Evolutionary conservation across 352 stramenopile genomes (phyloP), one percentile per base, ranked within the genome.

Genomic region (Phytophthora hibernalis): DNA sequence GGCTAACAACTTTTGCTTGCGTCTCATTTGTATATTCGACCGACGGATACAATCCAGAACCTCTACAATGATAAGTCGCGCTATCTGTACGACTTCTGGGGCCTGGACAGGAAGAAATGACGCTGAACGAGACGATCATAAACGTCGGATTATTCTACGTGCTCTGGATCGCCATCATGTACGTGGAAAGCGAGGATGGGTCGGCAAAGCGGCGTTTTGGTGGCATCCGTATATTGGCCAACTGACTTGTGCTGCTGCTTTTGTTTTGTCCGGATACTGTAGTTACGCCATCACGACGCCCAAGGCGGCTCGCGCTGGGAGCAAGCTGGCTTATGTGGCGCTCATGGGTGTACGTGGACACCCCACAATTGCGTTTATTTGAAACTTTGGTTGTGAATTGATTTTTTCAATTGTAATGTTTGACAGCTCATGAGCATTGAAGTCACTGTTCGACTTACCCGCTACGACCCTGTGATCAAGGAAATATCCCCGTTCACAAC

Each of bases 71-170:
- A 84, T 11, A 69, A 77, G 54, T 71, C 74, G 24, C 79, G 82
- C 51, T 66, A 66, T 47, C 47, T 85, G 42, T 89, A 89, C 65
- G 83, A 92, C 56, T 82, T 85, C 49, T 92, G 83, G 83, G 83
- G 1, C 78, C 82, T 8, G 72, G 59, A 12, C 68, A 77, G 11
- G 61, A 77, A 31, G 64, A 77, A 2, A 80, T 89, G 71, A 70
- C 74, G 51, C 28, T 82, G 28, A 49, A 56, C 7, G 81, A 90
- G 68, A 87, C 80, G 59, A 68, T 77, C 42, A 69, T 77, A 53
- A 89, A 90, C 60, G 70, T 89, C 52, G 78, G 62, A 31, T 72
- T 92, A 47, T 92, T 90, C 52, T 92, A 90, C 62, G 24, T 89
- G 13, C 66, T 90, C 10, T 92, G 83, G 83, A 55, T 70, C 5